These are phyloP conservation scores for Flaveria sonorensis DNA, from an alignment of 129 eudicot species.

Conservation along the genomic window DNA sequence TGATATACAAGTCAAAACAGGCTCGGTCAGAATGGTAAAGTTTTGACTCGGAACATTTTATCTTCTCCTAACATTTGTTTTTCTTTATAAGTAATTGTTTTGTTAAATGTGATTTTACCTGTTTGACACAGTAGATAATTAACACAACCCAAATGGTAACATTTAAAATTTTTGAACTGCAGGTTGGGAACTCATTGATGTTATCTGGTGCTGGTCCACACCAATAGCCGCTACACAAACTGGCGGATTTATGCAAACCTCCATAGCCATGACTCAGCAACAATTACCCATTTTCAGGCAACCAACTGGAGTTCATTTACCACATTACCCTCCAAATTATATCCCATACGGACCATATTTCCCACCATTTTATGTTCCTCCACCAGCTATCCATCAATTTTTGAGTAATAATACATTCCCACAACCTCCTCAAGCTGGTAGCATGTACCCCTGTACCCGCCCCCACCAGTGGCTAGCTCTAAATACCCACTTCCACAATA, in stretches of 20 bases:
- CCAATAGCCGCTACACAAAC: slow-evolving; percentile 64
- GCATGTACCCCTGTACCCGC: slow-evolving; percentile 66
- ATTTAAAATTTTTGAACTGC: slow-evolving; percentile 47
- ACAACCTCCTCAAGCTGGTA: slow-evolving; percentile 75
- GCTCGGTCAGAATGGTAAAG: not conserved
- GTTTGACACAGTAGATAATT: not conserved
- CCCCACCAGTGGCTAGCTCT: slow-evolving; percentile 51
- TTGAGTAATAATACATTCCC: slow-evolving; percentile 74
- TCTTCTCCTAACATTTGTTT: not conserved
- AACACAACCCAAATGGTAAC: slow-evolving; percentile 38
- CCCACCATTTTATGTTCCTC: slow-evolving; percentile 74
- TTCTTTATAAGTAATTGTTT: not conserved
- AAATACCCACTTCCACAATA: slow-evolving; percentile 71
- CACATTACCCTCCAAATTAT: slow-evolving; percentile 81
- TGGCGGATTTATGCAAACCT: slow-evolving; percentile 71
- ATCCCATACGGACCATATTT: slow-evolving; percentile 71
- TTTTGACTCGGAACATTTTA: not conserved
- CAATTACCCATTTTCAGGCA: slow-evolving; percentile 75
- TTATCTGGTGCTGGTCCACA: slow-evolving; percentile 59
- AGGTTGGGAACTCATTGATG: slow-evolving; percentile 62
- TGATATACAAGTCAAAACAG: not conserved
- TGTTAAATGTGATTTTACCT: not conserved
- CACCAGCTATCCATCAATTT: slow-evolving; percentile 73
- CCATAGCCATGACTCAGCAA: slow-evolving; percentile 70
- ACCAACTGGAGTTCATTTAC: slow-evolving; percentile 80